Evolutionary conservation across 768 basidiomycete genomes (phyloP).

Genomic region (Mycena floridula): DNA sequence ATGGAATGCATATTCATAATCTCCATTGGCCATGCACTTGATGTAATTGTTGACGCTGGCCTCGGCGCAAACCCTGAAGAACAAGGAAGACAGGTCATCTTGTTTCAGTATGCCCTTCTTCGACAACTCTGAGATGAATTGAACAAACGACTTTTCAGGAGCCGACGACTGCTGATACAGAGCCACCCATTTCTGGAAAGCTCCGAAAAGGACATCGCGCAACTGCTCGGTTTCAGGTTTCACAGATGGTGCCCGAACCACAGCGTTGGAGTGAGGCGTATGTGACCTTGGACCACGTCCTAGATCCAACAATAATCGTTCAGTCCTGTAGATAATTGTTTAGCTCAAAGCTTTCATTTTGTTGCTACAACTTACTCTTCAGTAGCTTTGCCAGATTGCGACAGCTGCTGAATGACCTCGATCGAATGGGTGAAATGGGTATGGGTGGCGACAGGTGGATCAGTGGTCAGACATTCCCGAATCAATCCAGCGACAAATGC

Average conservation of each 20-base stretch:
- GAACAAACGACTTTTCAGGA: slow-evolving; percentile 92
- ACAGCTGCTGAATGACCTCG: slow-evolving; percentile 73
- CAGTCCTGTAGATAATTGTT: slow-evolving; percentile 40
- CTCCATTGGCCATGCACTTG: slow-evolving; percentile 66
- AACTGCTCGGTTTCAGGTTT: slow-evolving; percentile 73
- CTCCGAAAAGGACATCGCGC: slow-evolving; percentile 66
- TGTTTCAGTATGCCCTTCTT: slow-evolving; percentile 95
- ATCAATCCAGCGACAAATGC: slow-evolving; percentile 81
- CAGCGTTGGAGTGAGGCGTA: slow-evolving; percentile 23
- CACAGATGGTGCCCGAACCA: slow-evolving; percentile 39
- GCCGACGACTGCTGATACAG: slow-evolving; percentile 89
- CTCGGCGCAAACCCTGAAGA: slow-evolving; percentile 97
- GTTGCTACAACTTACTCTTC: slow-evolving; percentile 62
- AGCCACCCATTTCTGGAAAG: slow-evolving; percentile 94
- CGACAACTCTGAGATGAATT: slow-evolving; percentile 94
- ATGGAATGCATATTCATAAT: slow-evolving; percentile 78
- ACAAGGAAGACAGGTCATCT: slow-evolving; percentile 94
- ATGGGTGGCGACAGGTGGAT: slow-evolving; percentile 76
- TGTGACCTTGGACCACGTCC: slow-evolving; percentile 54
- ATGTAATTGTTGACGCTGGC: slow-evolving; percentile 87
- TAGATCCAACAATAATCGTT: slow-evolving; percentile 75
- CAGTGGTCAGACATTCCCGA: slow-evolving; percentile 77
- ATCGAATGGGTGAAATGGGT: slow-evolving; percentile 75
- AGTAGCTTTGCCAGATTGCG: slow-evolving; percentile 70
- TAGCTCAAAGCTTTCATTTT: not conserved